A percentile compares a stretch with the other conserved stretches of the same genome.
phyloP scores from a whole-genome alignment of 345 rosid genomes.

The Limnanthes douglasii region DNA sequence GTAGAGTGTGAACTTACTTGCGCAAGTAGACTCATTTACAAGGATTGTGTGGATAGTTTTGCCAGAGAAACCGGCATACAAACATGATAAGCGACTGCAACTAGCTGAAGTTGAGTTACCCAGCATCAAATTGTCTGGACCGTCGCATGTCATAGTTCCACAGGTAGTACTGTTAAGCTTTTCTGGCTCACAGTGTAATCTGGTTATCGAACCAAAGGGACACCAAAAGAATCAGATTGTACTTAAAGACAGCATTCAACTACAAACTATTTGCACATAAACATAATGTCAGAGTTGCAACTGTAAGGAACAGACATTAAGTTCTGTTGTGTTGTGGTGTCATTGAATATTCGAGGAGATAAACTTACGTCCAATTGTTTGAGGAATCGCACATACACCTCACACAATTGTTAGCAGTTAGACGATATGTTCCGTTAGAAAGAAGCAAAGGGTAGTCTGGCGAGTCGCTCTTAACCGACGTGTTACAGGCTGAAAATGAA shows the following conservation, averaged over 20 bases:
- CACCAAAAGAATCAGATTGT: background rate
- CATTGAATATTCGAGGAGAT: background rate
- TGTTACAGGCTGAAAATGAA: constrained; percentile 45
- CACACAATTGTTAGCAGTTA: constrained; percentile 58
- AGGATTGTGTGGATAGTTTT: constrained; percentile 26
- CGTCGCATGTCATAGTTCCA: constrained; percentile 39
- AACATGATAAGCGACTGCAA: constrained; percentile 34
- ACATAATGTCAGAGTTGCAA: background rate
- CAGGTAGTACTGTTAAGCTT: constrained; percentile 23
- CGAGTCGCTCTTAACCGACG: constrained; percentile 32
- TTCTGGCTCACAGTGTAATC: constrained; percentile 55
- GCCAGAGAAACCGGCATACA: constrained; percentile 48
- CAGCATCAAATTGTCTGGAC: constrained; percentile 15
- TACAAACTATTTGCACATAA: too few species aligned
- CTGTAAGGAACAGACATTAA: background rate
- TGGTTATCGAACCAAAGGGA: constrained; percentile 15
- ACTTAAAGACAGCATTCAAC: too few species aligned
- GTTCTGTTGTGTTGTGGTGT: background rate
- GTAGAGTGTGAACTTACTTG: too few species aligned
- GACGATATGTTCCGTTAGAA: constrained; percentile 28
- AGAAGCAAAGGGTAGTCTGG: constrained; percentile 29
- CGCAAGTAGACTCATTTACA: too few species aligned
- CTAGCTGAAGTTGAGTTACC: constrained; percentile 21
- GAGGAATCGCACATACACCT: constrained; percentile 44
- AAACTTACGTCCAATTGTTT: constrained; percentile 51